Evolutionary conservation across 2,329 filamentous ascomycete species (phyloP).

Genomic region (Magnaporthiopsis poae): DNA sequence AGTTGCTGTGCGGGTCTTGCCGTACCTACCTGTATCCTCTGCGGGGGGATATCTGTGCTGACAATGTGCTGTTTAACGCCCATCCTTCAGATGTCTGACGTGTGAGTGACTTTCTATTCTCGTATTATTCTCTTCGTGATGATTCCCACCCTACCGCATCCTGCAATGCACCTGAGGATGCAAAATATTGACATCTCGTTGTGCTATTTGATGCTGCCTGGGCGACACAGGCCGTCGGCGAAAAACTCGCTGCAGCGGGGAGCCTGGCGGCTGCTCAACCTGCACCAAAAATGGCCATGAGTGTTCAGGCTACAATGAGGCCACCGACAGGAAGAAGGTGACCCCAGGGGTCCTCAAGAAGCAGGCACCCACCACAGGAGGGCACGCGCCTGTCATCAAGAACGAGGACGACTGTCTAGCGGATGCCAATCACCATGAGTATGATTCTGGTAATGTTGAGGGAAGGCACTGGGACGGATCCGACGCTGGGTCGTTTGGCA

Average conservation of each 20-base stretch:
- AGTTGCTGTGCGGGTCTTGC: not conserved
- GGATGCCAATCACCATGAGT: conserved; percentile 19
- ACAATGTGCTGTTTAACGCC: not conserved
- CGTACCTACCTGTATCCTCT: too few species aligned
- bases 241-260: conserved; percentile 66
- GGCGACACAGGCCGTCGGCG: conserved; percentile 46
- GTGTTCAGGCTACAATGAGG: conserved; percentile 58
- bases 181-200: not conserved
- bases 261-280: conserved; percentile 62
- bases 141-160: not conserved
- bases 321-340: conserved; percentile 35
- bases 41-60: conserved; percentile 3
- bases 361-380: too few species aligned
- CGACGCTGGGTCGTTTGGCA: conserved; percentile 16
- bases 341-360: conserved; percentile 10
- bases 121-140: not conserved
- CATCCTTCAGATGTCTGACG: conserved; percentile 48
- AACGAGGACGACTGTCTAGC: conserved; percentile 8
- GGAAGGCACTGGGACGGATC: conserved; percentile 5
- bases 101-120: conserved; percentile 22
- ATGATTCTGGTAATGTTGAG: conserved; percentile 26
- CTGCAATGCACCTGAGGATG: not conserved
- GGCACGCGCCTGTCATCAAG: conserved; percentile 13
- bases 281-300: conserved; percentile 61
- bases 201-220: not conserved